phyloP scores from a whole-genome alignment of 768 basidiomycete species.

The Tricholoma flavovirens region DNA sequence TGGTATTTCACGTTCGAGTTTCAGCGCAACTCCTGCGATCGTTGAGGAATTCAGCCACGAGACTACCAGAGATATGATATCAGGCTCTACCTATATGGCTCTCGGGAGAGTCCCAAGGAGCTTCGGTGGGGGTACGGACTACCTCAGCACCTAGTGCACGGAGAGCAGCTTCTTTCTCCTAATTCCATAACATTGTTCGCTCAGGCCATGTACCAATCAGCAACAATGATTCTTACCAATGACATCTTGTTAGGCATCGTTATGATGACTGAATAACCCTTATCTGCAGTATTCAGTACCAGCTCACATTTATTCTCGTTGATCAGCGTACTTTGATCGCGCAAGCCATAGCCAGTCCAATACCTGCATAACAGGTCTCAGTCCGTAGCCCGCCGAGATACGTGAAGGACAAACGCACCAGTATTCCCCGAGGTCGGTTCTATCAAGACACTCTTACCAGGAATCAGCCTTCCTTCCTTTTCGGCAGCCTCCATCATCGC shows the following conservation, averaged over 20 bases:
- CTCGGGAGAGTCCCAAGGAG: conserved; percentile 83
- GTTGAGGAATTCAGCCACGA: conserved; percentile 88
- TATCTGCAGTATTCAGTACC: conserved; percentile 74
- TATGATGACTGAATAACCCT: conserved; percentile 90
- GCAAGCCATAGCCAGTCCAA: conserved; percentile 89
- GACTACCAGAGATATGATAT: conserved; percentile 27
- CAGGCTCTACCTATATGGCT: conserved; percentile 82
- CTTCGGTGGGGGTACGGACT: conserved; percentile 87
- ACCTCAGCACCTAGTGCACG: conserved; percentile 93
- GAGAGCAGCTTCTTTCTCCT: conserved; percentile 92
- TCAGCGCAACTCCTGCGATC: conserved; percentile 80
- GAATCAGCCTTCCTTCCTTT: conserved; percentile 74
- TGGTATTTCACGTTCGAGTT: conserved; percentile 72
- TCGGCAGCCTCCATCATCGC: conserved; percentile 97
- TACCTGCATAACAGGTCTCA: conserved; percentile 45
- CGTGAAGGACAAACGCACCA: conserved; percentile 39
- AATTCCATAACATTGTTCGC: background rate
- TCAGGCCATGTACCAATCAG: background rate
- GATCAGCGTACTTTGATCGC: conserved; percentile 74
- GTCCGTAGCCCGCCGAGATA: background rate
- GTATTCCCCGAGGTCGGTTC: conserved; percentile 96
- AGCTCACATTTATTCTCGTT: conserved; percentile 14
- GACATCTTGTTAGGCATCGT: conserved; percentile 96
- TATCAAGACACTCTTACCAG: conserved; percentile 87
- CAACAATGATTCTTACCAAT: conserved; percentile 31